Conservation (phyloP, 2,329 filamentous ascomycete genomes). For the Pseudogymnoascus sp. region DNA sequence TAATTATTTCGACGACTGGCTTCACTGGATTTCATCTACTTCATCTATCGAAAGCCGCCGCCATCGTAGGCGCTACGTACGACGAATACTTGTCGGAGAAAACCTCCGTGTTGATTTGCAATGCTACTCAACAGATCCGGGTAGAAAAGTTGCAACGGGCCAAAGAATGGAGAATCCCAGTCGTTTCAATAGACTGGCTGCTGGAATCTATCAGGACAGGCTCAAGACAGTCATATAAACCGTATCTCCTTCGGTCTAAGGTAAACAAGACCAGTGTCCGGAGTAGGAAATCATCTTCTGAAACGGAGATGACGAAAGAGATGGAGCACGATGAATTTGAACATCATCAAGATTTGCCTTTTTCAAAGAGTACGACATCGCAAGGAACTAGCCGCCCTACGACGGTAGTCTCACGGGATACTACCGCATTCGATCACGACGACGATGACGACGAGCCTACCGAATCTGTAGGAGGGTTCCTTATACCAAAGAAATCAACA, state of each 20-base stretch:
- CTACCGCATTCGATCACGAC: slow-evolving; percentile 16
- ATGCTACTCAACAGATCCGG: slow-evolving; percentile 45
- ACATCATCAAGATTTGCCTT: neutral
- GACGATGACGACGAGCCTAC: slow-evolving; percentile 11
- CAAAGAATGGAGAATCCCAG: slow-evolving; percentile 65
- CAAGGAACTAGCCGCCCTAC: neutral
- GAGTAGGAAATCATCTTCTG: neutral
- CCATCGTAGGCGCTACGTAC: slow-evolving; percentile 72
- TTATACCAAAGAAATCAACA: neutral
- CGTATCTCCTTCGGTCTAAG: slow-evolving; percentile 33
- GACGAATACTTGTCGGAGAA: slow-evolving; percentile 66
- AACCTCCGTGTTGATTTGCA: slow-evolving; percentile 73
- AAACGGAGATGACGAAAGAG: neutral
- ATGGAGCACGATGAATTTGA: neutral
- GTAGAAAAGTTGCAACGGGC: slow-evolving; percentile 76
- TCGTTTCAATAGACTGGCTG: slow-evolving; percentile 78
- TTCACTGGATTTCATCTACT: slow-evolving; percentile 79
- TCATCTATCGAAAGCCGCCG: slow-evolving; percentile 71
- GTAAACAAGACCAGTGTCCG: neutral
- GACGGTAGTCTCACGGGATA: neutral
- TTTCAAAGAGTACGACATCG: neutral
- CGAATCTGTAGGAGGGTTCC: neutral
- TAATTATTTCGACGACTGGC: slow-evolving; percentile 72
- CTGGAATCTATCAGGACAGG: slow-evolving; percentile 68
- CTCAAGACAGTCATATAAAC: slow-evolving; percentile 40